These are phyloP conservation scores for Setomelanomma holmii DNA, from an alignment of 2,329 filamentous ascomycete genomes.

Conservation along the genomic window DNA sequence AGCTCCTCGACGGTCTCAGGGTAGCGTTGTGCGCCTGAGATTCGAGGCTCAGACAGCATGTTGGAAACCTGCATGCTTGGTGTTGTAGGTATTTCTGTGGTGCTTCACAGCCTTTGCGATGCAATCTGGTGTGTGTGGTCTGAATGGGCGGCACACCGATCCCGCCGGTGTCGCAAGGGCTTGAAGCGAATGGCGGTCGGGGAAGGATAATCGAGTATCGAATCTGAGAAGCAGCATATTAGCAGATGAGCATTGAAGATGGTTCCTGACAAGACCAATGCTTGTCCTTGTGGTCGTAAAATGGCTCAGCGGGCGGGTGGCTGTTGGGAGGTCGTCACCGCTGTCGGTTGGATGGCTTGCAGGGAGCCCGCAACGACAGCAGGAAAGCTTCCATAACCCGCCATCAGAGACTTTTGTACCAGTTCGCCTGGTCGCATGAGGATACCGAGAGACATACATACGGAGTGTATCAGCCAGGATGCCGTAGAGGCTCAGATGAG, in stretches of 20 bases:
- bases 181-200: slow-evolving; percentile 40
- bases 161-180: slow-evolving; percentile 51
- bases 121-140: slow-evolving; percentile 27
- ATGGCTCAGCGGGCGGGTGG: slow-evolving; percentile 26
- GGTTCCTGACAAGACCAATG: slow-evolving; percentile 23
- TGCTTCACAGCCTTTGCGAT: slow-evolving; percentile 24
- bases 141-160: slow-evolving; percentile 39
- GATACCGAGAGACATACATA: slow-evolving; percentile 42
- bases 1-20: slow-evolving; percentile 32
- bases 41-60: slow-evolving; percentile 35
- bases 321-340: slow-evolving; percentile 38
- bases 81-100: slow-evolving; percentile 8
- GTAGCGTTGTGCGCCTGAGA: slow-evolving; percentile 34
- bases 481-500: slow-evolving; percentile 33
- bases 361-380: slow-evolving; percentile 39
- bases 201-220: slow-evolving; percentile 31
- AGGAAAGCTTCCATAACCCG: slow-evolving; percentile 22
- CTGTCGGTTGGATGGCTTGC: slow-evolving; percentile 38
- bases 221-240: slow-evolving; percentile 27
- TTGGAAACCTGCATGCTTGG: slow-evolving; percentile 42
- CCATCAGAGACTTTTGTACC: slow-evolving; percentile 20
- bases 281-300: slow-evolving; percentile 21
- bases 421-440: slow-evolving; percentile 40
- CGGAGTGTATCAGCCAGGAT: slow-evolving; percentile 31
- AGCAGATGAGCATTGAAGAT: slow-evolving; percentile 32